Evolutionary conservation across 2,329 filamentous ascomycete species (phyloP).

Genomic region (Nemania sp.): DNA sequence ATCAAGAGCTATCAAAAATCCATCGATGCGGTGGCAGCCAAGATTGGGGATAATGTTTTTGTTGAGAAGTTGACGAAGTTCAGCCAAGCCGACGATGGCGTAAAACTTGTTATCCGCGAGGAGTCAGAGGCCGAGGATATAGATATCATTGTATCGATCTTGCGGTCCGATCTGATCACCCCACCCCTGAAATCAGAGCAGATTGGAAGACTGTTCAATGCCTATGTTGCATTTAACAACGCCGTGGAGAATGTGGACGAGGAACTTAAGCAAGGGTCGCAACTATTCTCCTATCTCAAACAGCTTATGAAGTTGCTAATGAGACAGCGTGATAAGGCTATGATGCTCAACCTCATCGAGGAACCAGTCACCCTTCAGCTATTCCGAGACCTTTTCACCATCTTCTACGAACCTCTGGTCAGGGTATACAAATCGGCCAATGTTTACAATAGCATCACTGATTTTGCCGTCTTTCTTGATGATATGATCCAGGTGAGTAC

Average conservation of each 20-base stretch:
- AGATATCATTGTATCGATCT: constrained; percentile 82
- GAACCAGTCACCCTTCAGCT: constrained; percentile 96
- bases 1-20: constrained; percentile 84
- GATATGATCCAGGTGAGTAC: constrained; percentile 78
- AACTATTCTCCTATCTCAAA: constrained; percentile 93
- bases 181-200: constrained; percentile 74
- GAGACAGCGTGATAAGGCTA: constrained; percentile 88
- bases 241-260: constrained; percentile 89
- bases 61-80: constrained; percentile 82
- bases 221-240: constrained; percentile 94
- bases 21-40: constrained; percentile 75
- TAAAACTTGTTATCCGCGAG: constrained; percentile 73
- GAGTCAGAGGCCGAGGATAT: constrained; percentile 75
- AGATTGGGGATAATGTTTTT: constrained; percentile 80
- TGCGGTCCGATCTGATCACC: constrained; percentile 76
- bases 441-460: constrained; percentile 95
- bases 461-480: constrained; percentile 90
- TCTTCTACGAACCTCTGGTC: constrained; percentile 97
- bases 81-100: constrained; percentile 70
- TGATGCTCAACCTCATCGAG: constrained; percentile 96
- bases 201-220: constrained; percentile 85
- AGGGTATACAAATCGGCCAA: constrained; percentile 98
- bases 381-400: constrained; percentile 94
- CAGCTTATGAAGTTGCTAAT: constrained; percentile 91
- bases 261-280: constrained; percentile 84